Conservation (phyloP, 192 early-diverging fungal genomes). For the Chytriomyces sp. region DNA sequence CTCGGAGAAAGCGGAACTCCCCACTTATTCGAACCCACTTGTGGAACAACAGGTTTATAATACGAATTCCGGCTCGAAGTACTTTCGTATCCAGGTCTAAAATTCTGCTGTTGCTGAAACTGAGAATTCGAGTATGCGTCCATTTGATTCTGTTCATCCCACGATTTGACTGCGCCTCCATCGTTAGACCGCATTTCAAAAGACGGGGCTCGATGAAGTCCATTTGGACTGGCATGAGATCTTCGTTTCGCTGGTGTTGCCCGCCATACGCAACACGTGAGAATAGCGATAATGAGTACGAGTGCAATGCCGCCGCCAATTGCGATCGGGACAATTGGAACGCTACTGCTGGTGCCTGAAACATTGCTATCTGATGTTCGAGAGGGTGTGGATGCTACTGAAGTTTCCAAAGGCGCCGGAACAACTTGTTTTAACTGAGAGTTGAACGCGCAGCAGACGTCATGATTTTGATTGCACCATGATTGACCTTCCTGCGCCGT, state of each 20-base stretch:
- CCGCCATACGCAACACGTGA: not conserved
- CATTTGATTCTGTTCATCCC: not conserved
- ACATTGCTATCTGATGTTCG: not conserved
- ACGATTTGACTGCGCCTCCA: not conserved
- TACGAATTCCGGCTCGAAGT: not conserved
- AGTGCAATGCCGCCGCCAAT: constrained; percentile 13
- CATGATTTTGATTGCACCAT: constrained; percentile 15
- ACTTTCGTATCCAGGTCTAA: too few relatives aligned
- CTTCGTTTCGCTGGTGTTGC: not conserved
- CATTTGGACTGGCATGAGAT: not conserved
- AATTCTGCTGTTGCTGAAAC: not conserved
- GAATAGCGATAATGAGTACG: not conserved
- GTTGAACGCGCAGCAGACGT: constrained; percentile 20
- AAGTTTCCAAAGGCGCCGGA: not conserved
- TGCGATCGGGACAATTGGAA: constrained; percentile 8
- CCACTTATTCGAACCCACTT: not conserved
- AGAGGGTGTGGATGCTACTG: not conserved
- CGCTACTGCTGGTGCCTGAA: not conserved
- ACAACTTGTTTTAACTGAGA: constrained; percentile 13
- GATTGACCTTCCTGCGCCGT: constrained; percentile 2
- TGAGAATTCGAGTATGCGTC: not conserved
- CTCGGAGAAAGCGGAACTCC: not conserved
- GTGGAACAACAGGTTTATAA: not conserved
- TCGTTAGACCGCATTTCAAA: not conserved
- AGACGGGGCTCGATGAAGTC: not conserved